Evolutionary conservation across 495 filamentous ascomycete genomes (phyloP), one percentile per base, ranked within the genome.

Genomic region (Lophium mytilinum): DNA sequence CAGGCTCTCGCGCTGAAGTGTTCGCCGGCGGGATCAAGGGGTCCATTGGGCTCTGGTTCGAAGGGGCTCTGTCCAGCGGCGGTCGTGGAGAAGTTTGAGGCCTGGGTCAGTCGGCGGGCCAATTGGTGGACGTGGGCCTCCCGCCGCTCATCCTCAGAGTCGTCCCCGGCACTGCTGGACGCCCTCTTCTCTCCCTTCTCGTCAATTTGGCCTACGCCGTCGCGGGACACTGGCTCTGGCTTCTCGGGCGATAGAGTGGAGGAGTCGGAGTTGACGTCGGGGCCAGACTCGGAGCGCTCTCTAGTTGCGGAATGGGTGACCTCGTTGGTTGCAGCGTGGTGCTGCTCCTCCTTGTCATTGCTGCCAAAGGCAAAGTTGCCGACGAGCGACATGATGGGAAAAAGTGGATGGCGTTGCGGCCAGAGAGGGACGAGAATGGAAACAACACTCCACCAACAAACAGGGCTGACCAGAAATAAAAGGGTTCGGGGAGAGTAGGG

Each of bases 1-100:
- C 81, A 85, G 55, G 78, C 74, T 50, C 81, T 74, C 7, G 80
- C 75, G 54, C 80, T 75, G 66, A 85, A 85, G 55, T 83, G 71
- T 1, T 71, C 70, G 42, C 73, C 74, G 19, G 70, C 73, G 9
- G 81, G 81, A 66, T 85, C 78, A n/a, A 84, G 68, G 7, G 74
- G 69, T 0, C 80, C 76, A 58, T 80, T 78, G 6, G 75, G 49
- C 21, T 63, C 65, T 3, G 72, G 61, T 17, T 65, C 39, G 60
- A 73, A 72, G 4, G 67, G 67, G 48, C 67, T 69, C 50, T 58
- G 53, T 30, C 24, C 24, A 8, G 45, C 19, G 8, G 51, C 61
- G 1, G 61, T 55, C 0, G 61, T 55, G 3, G 63, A 66, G 21
- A 65, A 62, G 19, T 36, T 55, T 9, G 63, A 66, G 34, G 66